phyloP scores from a whole-genome alignment of 768 basidiomycete genomes.

The Neoboletus brunneissimus region DNA sequence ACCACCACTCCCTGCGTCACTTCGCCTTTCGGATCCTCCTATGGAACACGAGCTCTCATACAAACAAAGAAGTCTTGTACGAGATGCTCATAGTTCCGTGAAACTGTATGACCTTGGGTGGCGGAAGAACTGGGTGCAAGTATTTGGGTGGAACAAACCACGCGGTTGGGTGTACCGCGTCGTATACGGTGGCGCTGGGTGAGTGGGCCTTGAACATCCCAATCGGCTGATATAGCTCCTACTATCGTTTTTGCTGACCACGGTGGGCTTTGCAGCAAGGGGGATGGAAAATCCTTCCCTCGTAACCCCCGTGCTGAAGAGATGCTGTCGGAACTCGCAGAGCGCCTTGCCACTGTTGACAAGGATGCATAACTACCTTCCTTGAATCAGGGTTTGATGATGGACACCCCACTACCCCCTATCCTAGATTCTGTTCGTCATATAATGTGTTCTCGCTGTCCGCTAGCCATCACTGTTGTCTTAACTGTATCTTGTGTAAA shows the following conservation, averaged over 20 bases:
- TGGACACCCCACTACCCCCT: background rate
- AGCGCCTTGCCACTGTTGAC: constrained; percentile 57
- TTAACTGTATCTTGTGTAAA: background rate
- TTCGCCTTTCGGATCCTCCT: constrained; percentile 64
- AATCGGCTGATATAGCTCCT: background rate
- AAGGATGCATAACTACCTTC: constrained; percentile 37
- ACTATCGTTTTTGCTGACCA: background rate
- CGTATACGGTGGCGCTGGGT: constrained; percentile 65
- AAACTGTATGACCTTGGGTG: constrained; percentile 73
- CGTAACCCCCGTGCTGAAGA: constrained; percentile 67
- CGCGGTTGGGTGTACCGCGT: constrained; percentile 54
- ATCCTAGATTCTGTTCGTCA: background rate
- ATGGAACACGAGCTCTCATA: constrained; percentile 69
- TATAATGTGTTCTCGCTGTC: constrained; percentile 10
- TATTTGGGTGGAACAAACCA: constrained; percentile 55
- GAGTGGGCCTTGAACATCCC: constrained; percentile 26
- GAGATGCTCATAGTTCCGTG: constrained; percentile 57
- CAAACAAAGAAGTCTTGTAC: constrained; percentile 62
- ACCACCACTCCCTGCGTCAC: constrained; percentile 51
- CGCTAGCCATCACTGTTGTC: constrained; percentile 10
- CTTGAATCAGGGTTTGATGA: background rate
- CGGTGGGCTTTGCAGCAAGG: constrained; percentile 39
- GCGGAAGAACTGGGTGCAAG: constrained; percentile 66
- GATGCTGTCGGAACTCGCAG: constrained; percentile 62
- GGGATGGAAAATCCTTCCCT: constrained; percentile 67